phyloP scores from a whole-genome alignment of 768 basidiomycete species.

The Rhodosporidiobolus odoratus region DNA sequence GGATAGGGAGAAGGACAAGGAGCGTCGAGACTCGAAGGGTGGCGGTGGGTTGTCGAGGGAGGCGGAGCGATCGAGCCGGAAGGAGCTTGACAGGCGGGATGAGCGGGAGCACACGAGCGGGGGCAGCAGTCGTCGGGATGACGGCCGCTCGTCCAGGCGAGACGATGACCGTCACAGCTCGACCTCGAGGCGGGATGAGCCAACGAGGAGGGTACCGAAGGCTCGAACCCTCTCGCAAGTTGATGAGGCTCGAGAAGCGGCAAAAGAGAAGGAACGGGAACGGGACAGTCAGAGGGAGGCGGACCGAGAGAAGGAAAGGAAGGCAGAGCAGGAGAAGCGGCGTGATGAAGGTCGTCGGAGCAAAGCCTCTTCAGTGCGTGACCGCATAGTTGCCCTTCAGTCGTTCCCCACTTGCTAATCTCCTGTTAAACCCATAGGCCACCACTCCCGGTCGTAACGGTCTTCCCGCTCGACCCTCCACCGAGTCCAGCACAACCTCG shows the following conservation, averaged over 20 bases:
- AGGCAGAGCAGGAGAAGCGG: background rate
- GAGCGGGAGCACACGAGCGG: background rate
- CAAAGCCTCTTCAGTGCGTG: background rate
- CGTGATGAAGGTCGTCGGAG: constrained; percentile 11
- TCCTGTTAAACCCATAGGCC: too few relatives aligned
- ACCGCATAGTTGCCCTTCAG: background rate
- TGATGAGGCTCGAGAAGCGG: constrained; percentile 11
- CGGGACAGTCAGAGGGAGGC: constrained; percentile 3
- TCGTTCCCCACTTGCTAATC: too few relatives aligned
- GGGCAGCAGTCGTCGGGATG: constrained; percentile 3
- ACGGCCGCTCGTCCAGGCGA: constrained; percentile 2
- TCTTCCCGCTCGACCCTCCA: constrained; percentile 3
- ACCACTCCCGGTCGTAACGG: background rate
- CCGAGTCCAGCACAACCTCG: background rate
- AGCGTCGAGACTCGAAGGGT: background rate
- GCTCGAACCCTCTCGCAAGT: background rate
- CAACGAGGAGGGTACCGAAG: background rate
- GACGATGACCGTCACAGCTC: background rate
- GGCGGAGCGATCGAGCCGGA: background rate
- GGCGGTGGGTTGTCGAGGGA: too few relatives aligned
- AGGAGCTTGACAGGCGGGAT: constrained; percentile 2
- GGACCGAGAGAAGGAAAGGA: constrained; percentile 6
- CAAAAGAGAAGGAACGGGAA: constrained; percentile 24
- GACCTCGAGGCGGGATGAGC: constrained; percentile 8
- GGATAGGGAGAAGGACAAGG: too few relatives aligned